These are phyloP conservation scores for Boletus sp. DNA, from an alignment of 768 basidiomycete species.

Conservation along the genomic window DNA sequence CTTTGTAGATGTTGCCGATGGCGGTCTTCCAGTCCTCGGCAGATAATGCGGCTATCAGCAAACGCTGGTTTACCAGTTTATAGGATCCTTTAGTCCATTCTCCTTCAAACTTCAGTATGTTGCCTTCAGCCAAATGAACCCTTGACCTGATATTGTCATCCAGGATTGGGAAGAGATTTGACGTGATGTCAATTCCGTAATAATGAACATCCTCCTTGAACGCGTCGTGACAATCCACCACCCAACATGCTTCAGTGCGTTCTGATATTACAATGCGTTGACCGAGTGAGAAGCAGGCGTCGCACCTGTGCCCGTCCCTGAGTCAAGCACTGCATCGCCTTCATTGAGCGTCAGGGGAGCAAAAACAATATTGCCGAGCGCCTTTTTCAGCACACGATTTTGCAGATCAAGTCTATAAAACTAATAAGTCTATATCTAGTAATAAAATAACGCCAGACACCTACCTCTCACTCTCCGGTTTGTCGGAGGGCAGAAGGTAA, in stretches of 20 bases:
- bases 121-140: background rate
- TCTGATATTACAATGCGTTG: no score
- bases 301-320: background rate
- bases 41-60: background rate
- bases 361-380: background rate
- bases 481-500: background rate
- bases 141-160: background rate
- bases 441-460: background rate
- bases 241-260: background rate
- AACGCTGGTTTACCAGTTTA: background rate
- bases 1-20: background rate
- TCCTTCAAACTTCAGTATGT: background rate
- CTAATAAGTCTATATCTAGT: no score
- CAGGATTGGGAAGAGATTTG: background rate
- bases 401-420: background rate
- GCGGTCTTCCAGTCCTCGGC: background rate
- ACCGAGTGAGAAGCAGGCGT: background rate
- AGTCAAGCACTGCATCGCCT: background rate
- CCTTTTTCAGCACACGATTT: background rate
- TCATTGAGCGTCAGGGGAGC: background rate
- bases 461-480: background rate
- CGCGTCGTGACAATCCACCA: background rate
- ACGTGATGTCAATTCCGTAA: background rate
- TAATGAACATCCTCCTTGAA: background rate
- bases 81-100: background rate